phyloP scores from a whole-genome alignment of 768 basidiomycete species.

The Psilocybe azurescens region DNA sequence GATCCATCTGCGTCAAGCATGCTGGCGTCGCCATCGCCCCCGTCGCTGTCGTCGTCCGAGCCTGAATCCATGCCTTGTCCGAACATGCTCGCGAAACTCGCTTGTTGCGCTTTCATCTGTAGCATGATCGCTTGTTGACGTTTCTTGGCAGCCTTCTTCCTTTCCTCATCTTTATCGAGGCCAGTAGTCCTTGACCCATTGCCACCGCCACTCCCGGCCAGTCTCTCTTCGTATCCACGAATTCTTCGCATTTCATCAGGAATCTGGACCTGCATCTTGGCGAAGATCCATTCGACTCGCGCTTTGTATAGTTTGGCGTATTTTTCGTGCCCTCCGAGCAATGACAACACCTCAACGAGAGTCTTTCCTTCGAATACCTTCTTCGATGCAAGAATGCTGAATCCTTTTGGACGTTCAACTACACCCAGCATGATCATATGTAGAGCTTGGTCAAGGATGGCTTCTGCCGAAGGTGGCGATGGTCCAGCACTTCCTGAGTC shows the following conservation, averaged over 20 bases:
- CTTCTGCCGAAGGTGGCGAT: conserved; percentile 81
- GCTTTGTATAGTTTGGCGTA: conserved; percentile 70
- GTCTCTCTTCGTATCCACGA: conserved; percentile 12
- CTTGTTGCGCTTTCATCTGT: conserved; percentile 94
- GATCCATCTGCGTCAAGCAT: conserved; percentile 61
- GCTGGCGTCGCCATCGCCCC: conserved; percentile 24
- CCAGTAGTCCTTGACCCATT: conserved; percentile 39
- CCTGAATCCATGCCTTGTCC: conserved; percentile 43
- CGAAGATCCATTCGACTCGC: conserved; percentile 79
- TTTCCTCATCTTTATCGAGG: conserved; percentile 66
- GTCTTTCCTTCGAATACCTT: conserved; percentile 69
- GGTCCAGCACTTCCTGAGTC: conserved; percentile 51
- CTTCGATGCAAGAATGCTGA: conserved; percentile 61
- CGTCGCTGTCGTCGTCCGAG: conserved; percentile 44
- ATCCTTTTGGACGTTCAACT: conserved; percentile 67
- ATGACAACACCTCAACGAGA: conserved; percentile 74
- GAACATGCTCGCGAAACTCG: conserved; percentile 81
- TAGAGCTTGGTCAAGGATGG: conserved; percentile 87
- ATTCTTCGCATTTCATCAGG: conserved; percentile 56
- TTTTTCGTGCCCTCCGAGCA: conserved; percentile 77
- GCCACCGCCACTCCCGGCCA: conserved; percentile 44
- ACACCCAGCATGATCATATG: conserved; percentile 88
- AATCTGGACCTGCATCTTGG: conserved; percentile 57
- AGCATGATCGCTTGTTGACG: conserved; percentile 95
- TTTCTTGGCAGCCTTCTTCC: conserved; percentile 85